phyloP scores from a whole-genome alignment of 345 rosid genomes.

The Melaleuca quinquenervia region DNA sequence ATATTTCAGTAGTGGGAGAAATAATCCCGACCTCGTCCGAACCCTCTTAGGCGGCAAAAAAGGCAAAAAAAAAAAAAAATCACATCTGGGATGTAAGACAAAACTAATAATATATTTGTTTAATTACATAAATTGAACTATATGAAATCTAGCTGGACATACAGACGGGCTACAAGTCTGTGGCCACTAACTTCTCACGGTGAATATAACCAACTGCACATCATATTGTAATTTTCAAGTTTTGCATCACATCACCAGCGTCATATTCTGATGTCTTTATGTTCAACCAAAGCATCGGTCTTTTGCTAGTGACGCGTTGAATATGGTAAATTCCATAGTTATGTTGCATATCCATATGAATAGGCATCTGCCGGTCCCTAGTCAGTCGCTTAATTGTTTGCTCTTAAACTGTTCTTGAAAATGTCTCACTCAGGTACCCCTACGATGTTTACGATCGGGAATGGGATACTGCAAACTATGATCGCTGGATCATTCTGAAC shows the following conservation, averaged over 20 bases:
- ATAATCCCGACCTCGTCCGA: too few species aligned
- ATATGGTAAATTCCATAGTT: background rate
- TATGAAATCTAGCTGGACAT: too few species aligned
- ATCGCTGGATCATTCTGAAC: rapidly evolving
- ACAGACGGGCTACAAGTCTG: background rate
- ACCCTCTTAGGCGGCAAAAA: too few species aligned
- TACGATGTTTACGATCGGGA: background rate
- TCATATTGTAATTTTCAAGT: background rate
- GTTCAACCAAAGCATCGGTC: background rate
- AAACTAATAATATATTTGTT: too few species aligned
- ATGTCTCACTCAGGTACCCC: background rate
- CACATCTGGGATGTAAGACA: background rate
- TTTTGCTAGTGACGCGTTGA: background rate
- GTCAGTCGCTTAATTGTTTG: background rate
- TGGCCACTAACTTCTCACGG: background rate
- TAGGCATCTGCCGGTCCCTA: background rate
- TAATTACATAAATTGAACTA: background rate
- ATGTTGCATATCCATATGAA: background rate
- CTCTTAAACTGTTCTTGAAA: background rate
- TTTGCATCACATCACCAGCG: rapidly evolving
- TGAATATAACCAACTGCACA: background rate
- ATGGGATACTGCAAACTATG: rapidly evolving
- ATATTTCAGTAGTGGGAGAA: background rate
- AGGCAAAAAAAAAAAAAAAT: too few species aligned
- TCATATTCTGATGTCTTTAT: background rate